Evolutionary conservation across 441 rosid genomes (phyloP), one percentile per base, ranked within the genome.

Genomic region (Brassica balearica): DNA sequence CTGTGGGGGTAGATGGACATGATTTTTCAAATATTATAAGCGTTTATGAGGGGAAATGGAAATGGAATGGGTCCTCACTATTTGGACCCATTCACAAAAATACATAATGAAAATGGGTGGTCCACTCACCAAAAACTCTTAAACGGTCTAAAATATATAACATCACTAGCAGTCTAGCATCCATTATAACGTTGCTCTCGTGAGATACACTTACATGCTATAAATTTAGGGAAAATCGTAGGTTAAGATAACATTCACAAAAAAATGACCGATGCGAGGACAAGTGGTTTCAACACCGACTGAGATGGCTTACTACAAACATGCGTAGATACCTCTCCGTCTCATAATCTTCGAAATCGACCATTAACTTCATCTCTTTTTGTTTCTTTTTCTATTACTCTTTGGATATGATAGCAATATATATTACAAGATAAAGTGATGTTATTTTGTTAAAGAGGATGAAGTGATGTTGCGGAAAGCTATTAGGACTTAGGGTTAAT

Each of bases 61-160:
- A 79, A 67, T 61, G 60, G 25, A 69, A 74, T 64, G 75, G 34
- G 34, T 29, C 34, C 34, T 29, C 34, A 29, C 34, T 29, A 29
- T 29, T 29, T 29, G 34, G 82, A 63, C 76, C 79, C 79, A 80
- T 69, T 65, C 70, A 75, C 7, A 41, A 69, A 74, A 74, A 22
- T 79, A 63, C 75, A 79, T 75, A 29, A 80, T 70, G 79, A 74
- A 69, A 69, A 73, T 55, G 79, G 60, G 15, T 70, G 82, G 82
- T 65, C 82, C 76, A 74, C 79, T 80, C 76, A 69, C 67, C 78
- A 27, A 74, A 68, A 77, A 61, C 66, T 78, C 70, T 25, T 65
- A 78, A 68, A 68, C 82, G 82, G 78, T 73, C 82, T 12, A 78
- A 78, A 61, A 48, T 55, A 61, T 66, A 32, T 23, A 75, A 63